A percentile compares a stretch with the other conserved stretches of the same genome.
Evolutionary conservation across 2,329 filamentous ascomycete genomes (phyloP).

Genomic region (Aureobasidium sp.): DNA sequence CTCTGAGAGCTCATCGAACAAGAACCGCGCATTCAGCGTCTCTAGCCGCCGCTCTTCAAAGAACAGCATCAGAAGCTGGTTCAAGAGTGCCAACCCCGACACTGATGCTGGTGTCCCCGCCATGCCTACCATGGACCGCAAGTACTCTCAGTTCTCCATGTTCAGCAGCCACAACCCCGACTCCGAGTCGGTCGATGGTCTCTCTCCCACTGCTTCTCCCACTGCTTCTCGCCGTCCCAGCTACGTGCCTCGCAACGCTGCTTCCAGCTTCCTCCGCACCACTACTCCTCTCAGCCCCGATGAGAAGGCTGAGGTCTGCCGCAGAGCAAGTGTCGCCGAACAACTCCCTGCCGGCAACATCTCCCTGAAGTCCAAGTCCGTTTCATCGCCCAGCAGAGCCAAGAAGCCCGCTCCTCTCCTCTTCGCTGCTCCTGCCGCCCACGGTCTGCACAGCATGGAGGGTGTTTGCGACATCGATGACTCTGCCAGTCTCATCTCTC

Average conservation of each 20-base stretch:
- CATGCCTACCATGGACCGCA: conserved; percentile 10
- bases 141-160: conserved; percentile 8
- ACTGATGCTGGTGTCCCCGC: conserved; percentile 3
- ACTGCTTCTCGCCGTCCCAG: conserved; percentile 8
- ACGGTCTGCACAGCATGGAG: conserved; percentile 7
- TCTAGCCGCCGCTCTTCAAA: conserved; percentile 10
- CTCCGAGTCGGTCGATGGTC: not conserved
- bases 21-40: conserved; percentile 4
- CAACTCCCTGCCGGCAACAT: not conserved
- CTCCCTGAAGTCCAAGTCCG: not conserved
- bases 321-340: not conserved
- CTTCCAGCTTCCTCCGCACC: conserved; percentile 9
- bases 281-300: conserved; percentile 11
- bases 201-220: conserved; percentile 1
- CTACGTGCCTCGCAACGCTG: conserved; percentile 13
- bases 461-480: conserved; percentile 10
- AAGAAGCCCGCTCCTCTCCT: conserved; percentile 10
- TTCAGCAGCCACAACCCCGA: conserved; percentile 11
- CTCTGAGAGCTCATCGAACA: not conserved
- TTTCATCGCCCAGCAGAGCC: not conserved
- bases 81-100: conserved; percentile 10
- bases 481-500: not conserved
- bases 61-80: conserved; percentile 10
- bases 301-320: conserved; percentile 7
- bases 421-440: not conserved